These are phyloP conservation scores for Trichoderma sp. DNA, from an alignment of 2,329 filamentous ascomycete genomes.

Conservation along the genomic window DNA sequence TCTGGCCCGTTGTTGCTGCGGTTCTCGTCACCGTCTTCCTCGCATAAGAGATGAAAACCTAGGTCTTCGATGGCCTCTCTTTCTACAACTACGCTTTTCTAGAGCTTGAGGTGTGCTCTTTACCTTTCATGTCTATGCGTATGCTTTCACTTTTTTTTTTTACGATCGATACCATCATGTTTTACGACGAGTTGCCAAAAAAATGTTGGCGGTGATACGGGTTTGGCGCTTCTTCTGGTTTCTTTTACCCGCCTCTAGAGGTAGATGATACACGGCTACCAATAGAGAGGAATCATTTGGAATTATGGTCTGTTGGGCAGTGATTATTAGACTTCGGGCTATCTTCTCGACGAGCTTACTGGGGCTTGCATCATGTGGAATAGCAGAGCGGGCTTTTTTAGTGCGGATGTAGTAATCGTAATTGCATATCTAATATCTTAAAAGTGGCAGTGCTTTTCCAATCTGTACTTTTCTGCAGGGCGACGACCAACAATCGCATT, in stretches of 20 bases:
- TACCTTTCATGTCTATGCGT: neutral
- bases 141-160: neutral
- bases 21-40: conserved; percentile 48
- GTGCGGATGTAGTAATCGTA: neutral
- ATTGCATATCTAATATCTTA: neutral
- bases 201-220: conserved; percentile 1
- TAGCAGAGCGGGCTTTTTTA: neutral
- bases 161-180: conserved; percentile 13
- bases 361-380: neutral
- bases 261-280: neutral
- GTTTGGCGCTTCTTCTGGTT: neutral
- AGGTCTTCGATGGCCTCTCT: neutral
- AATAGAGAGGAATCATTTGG: neutral
- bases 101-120: neutral
- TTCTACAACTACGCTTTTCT: neutral
- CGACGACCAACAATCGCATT: neutral
- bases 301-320: neutral
- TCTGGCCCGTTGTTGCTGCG: conserved; percentile 52
- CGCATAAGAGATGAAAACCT: conserved; percentile 32
- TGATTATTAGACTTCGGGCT: neutral
- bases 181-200: neutral
- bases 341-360: neutral
- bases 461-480: neutral
- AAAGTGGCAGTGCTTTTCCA: conserved; percentile 6
- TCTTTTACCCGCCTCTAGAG: neutral